Base-by-base conservation (phyloP, 2,329 filamentous ascomycete species). In the Hypomyces perniciosus region DNA sequence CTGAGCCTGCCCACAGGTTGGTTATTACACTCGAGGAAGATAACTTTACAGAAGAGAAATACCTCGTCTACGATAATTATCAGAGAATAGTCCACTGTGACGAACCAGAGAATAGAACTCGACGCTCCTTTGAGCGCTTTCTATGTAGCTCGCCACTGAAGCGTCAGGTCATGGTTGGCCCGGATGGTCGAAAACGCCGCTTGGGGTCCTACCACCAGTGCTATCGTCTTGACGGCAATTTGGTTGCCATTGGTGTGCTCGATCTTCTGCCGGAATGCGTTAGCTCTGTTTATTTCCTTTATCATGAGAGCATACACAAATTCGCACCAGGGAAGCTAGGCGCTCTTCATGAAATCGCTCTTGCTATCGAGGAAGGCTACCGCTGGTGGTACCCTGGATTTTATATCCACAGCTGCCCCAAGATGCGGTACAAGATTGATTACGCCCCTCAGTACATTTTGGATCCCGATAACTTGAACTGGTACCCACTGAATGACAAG, bases 371-470 rank as follows among this genome's bases (percentile, higher is more conserved):
- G 61, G 74, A 73, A 5, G 84, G 80, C 0, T 90, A 91, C 59
- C 71, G 77, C 40, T 90, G 81, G 74, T 93, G 89, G 78, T 93
- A 92, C 68, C 85, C 78, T 5, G 84, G 88, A 5, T 92, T 83
- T 66, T 93, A 92, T 61, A 92, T 93, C 53, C 87, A 91, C 65
- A 82, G 72, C 49, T 92, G 88, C 61, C 75, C 79, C 48, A 93
- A 93, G 72, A 92, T 93, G 88, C 76, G 77, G 59, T 93, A 93
- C 72, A 93, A 93, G 72, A 85, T 84, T 52, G 85, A 90, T 62
- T 93, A 88, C 64, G 74, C 76, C 8, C 88, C 87, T 1, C 86
- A 90, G 62, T 80, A 84, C 60, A 77, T 93, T 8, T 75, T 92
- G 8, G 85, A 91, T 56, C 85, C 86, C 0, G 79, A 83, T 54